These are phyloP conservation scores for Nakaseomyces nivariensis DNA, from an alignment of 1,139 yeast species.

Conservation along the genomic window DNA sequence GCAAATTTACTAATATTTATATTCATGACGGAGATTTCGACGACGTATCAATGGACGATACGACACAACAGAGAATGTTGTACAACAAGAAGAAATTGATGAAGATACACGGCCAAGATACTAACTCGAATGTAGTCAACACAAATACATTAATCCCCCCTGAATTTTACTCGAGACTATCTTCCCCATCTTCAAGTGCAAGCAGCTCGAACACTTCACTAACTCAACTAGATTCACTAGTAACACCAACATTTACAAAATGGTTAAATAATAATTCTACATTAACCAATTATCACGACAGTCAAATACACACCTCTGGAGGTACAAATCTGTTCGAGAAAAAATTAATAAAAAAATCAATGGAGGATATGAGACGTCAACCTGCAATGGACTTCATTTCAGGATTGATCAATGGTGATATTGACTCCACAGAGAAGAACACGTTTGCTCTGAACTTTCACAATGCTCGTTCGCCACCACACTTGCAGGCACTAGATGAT, in stretches of 20 bases:
- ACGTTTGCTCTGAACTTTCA: slow-evolving; percentile 19
- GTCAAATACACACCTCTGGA: not conserved
- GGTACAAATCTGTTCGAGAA: slow-evolving; percentile 17
- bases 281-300: not conserved
- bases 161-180: slow-evolving; percentile 27
- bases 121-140: slow-evolving; percentile 1
- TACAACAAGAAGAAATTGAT: not conserved
- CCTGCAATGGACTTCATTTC: slow-evolving; percentile 13
- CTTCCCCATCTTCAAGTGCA: slow-evolving; percentile 27
- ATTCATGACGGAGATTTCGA: slow-evolving; percentile 29
- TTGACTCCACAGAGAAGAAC: slow-evolving; percentile 9
- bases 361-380: slow-evolving; percentile 22
- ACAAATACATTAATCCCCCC: slow-evolving; percentile 27
- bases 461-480: slow-evolving; percentile 9
- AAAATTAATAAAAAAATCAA: slow-evolving; percentile 23
- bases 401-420: slow-evolving; percentile 13
- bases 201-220: slow-evolving; percentile 26
- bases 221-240: slow-evolving; percentile 15
- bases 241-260: slow-evolving; percentile 14
- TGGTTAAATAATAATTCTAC: slow-evolving; percentile 6
- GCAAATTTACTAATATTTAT: slow-evolving; percentile 25
- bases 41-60: slow-evolving; percentile 7
- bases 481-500: slow-evolving; percentile 15
- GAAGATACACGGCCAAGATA: slow-evolving; percentile 2
- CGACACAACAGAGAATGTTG: slow-evolving; percentile 2